These are phyloP conservation scores for Lactifluus rugatus DNA, from an alignment of 768 basidiomycete species.

Conservation along the genomic window DNA sequence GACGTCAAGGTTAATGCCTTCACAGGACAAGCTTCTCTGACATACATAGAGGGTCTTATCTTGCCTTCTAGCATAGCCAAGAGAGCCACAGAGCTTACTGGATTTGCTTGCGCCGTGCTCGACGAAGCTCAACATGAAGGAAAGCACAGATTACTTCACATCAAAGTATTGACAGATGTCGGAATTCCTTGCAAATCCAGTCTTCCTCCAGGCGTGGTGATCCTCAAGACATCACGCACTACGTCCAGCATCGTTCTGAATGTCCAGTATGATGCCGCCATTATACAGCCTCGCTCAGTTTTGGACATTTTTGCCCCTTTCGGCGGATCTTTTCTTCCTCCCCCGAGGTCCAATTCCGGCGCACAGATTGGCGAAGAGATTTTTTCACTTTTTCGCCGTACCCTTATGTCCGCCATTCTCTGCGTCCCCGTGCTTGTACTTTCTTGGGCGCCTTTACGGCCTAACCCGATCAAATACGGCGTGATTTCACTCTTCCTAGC, in stretches of 20 bases:
- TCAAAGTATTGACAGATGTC: neutral
- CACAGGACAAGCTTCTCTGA: conserved; percentile 11
- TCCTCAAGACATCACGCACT: neutral
- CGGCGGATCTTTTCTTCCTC: conserved; percentile 23
- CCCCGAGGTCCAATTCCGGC: conserved; percentile 20
- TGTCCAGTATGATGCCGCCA: conserved; percentile 22
- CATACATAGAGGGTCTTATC: conserved; percentile 9
- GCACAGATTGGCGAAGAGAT: conserved; percentile 28
- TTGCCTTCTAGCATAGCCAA: conserved; percentile 6
- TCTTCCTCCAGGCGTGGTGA: conserved; percentile 5
- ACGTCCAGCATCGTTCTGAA: neutral
- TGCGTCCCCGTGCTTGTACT: conserved; percentile 35
- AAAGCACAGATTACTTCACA: conserved; percentile 5
- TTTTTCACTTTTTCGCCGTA: conserved; percentile 25
- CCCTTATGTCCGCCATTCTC: conserved; percentile 25
- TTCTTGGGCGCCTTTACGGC: conserved; percentile 33
- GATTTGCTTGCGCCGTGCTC: conserved; percentile 1
- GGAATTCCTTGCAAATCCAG: neutral
- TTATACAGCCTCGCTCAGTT: conserved; percentile 28
- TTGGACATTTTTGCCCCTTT: conserved; percentile 22
- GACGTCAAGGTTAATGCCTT: conserved; percentile 15
- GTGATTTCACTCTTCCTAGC: conserved; percentile 31
- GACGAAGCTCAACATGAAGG: conserved; percentile 1
- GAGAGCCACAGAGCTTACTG: conserved; percentile 8
- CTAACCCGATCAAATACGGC: conserved; percentile 28